phyloP scores from a whole-genome alignment of 2,329 filamentous ascomycete species.

The Paracamarosporium sp. region DNA sequence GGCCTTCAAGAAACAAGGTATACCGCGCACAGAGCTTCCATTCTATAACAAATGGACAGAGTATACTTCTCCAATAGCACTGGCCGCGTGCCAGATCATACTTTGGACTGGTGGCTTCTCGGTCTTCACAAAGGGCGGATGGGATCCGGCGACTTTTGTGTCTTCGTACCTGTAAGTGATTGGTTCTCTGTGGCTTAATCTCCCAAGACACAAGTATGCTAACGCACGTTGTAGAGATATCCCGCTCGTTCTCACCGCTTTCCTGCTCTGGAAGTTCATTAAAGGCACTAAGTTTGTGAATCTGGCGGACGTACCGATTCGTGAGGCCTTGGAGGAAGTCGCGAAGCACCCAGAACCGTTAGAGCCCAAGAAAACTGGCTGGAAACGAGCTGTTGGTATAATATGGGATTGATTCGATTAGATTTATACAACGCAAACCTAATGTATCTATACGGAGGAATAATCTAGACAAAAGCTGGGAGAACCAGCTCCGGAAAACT shows the following conservation, averaged over 20 bases:
- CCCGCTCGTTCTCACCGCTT: constrained; percentile 52
- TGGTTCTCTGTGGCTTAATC: not conserved
- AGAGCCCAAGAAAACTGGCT: constrained; percentile 23
- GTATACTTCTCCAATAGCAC: constrained; percentile 40
- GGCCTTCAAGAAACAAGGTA: constrained; percentile 54
- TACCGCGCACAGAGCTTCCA: constrained; percentile 53
- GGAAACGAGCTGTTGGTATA: constrained; percentile 18
- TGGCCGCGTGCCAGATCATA: constrained; percentile 61
- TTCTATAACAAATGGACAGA: constrained; percentile 44
- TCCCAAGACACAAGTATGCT: constrained; percentile 25
- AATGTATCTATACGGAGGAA: not conserved
- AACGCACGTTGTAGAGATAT: constrained; percentile 51
- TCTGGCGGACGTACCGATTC: constrained; percentile 27
- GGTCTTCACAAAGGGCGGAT: constrained; percentile 61
- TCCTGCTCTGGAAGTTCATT: constrained; percentile 69
- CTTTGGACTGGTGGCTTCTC: constrained; percentile 66
- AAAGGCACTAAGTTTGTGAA: constrained; percentile 63
- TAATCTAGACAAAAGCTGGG: not conserved
- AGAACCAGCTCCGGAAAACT: no score
- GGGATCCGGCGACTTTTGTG: constrained; percentile 42
- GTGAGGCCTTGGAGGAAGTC: constrained; percentile 30
- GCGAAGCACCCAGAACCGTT: constrained; percentile 23
- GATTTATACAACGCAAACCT: not conserved
- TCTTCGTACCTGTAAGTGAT: constrained; percentile 38
- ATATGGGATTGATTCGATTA: constrained; percentile 26